Conservation (phyloP, 352 stramenopile species). For the Phytophthora multivora region DNA sequence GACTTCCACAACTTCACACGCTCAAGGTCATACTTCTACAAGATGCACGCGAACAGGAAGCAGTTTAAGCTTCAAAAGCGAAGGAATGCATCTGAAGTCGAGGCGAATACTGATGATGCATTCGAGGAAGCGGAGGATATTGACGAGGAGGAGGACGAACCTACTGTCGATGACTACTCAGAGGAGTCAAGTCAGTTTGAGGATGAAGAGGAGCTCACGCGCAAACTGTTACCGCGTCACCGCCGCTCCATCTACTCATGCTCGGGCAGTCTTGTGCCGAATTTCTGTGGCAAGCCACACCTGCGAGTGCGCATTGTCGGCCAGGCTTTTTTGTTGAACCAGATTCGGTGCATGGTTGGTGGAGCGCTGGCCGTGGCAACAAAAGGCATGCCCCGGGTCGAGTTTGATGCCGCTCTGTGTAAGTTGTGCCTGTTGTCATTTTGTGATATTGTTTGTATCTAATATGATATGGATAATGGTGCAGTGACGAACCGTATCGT, state of each 20-base stretch:
- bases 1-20: slow-evolving; percentile 94
- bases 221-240: slow-evolving; percentile 69
- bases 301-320: slow-evolving; percentile 83
- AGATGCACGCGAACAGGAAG: slow-evolving; percentile 53
- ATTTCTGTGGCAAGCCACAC: slow-evolving; percentile 67
- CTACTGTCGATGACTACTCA: slow-evolving; percentile 23
- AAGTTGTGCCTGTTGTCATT: slow-evolving; percentile 20
- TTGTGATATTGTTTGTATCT: slow-evolving; percentile 3
- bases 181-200: slow-evolving; percentile 45
- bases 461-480: slow-evolving; percentile 5
- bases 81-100: slow-evolving; percentile 8
- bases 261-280: slow-evolving; percentile 56
- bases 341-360: slow-evolving; percentile 92
- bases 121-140: slow-evolving; percentile 4
- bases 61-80: slow-evolving; percentile 23
- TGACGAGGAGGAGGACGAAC: slow-evolving; percentile 19
- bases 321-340: slow-evolving; percentile 87
- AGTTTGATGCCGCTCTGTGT: slow-evolving; percentile 78
- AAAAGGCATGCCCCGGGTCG: slow-evolving; percentile 63
- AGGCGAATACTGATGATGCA: slow-evolving; percentile 14
- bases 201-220: slow-evolving; percentile 40
- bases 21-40: slow-evolving; percentile 79
- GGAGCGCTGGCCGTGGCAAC: slow-evolving; percentile 83
- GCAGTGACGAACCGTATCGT: slow-evolving; percentile 79
- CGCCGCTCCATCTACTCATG: slow-evolving; percentile 83